Conservation (phyloP, 768 basidiomycete genomes). For the Auriculariales sp. region DNA sequence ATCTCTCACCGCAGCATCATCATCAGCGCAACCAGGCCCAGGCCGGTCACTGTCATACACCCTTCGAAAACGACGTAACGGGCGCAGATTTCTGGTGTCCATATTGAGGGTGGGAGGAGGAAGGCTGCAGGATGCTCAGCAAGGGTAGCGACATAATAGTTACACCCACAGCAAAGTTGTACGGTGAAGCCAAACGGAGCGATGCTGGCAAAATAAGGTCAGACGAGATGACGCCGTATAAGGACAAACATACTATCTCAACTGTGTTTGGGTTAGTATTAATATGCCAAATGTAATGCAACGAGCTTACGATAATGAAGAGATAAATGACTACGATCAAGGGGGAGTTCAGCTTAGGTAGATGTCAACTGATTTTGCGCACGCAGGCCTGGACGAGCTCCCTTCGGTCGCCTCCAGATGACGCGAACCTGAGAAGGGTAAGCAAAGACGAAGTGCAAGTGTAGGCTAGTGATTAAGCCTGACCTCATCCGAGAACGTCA, state of each 20-base stretch:
- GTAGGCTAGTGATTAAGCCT: slow-evolving; percentile 1
- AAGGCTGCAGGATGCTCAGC: not conserved
- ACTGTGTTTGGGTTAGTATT: not conserved
- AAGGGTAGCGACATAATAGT: not conserved
- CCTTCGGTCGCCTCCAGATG: not conserved
- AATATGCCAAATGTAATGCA: not conserved
- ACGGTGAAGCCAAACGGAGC: not conserved
- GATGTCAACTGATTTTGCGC: not conserved
- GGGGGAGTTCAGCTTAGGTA: not conserved
- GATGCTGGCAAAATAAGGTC: not conserved
- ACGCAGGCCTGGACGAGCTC: not conserved
- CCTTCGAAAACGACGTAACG: slow-evolving; percentile 21
- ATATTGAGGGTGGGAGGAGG: not conserved
- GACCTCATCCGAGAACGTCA: slow-evolving; percentile 35
- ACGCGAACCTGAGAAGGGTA: not conserved
- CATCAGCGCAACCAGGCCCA: slow-evolving; percentile 39
- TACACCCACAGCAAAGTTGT: not conserved
- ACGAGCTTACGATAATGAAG: not conserved
- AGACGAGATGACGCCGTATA: not conserved
- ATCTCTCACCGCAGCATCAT: slow-evolving; percentile 35
- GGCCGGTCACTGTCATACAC: slow-evolving; percentile 35
- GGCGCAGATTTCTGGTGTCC: slow-evolving; percentile 7
- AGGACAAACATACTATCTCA: too few relatives aligned
- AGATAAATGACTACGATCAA: not conserved
- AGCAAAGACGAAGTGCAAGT: too few relatives aligned